Base-by-base conservation (phyloP, 2,329 filamentous ascomycete species). In the Fonsecaea pedrosoi region DNA sequence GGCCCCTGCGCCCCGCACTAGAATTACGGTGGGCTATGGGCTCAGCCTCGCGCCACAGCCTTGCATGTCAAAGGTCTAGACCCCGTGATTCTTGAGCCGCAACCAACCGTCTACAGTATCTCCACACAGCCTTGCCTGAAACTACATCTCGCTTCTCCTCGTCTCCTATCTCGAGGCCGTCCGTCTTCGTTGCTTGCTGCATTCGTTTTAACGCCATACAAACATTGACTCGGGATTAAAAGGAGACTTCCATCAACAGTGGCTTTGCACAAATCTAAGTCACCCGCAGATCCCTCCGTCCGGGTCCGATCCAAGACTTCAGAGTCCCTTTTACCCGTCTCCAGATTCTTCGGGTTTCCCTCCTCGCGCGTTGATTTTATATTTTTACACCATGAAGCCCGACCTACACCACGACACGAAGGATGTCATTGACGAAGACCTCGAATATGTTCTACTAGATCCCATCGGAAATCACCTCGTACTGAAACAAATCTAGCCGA, bases 231-330 rank as follows among this genome's bases (percentile, higher is more conserved):
- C 15, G 18, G 40, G 7, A 13, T 18, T 13, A n/a, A n/a, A 45
- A 12, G 12, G 12, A 38, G 5, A 6, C 5, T 3, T 10, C 12
- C 35, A 13, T 38, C 3, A 38, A 38, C 35, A n/a, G 4, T n/a
- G 54, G 54, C 54, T 21, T 35, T 38, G n/a, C 34, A 42, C 42
- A 34, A 18, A 13, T 34, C 50, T 21, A 48, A n/a, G 12, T 35
- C 13, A 13, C 45, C 50, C 18, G 48, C 53, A 25, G 60, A 50
- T n/a, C 56, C 50, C 21, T 42, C 50, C 32, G 34, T 50, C 8
- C 25, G 45, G 13, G 18, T 21, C 45, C 25, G 18, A 3, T 4
- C 45, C 45, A 50, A 30, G 18, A 25, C 18, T 30, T 13, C 45
- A 50, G 21, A 50, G 45, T 56, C 37, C 50, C 42, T 56, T 37